These are phyloP conservation scores for Nyssa sinensis DNA, from an alignment of 148 eudicot genomes.

Conservation along the genomic window DNA sequence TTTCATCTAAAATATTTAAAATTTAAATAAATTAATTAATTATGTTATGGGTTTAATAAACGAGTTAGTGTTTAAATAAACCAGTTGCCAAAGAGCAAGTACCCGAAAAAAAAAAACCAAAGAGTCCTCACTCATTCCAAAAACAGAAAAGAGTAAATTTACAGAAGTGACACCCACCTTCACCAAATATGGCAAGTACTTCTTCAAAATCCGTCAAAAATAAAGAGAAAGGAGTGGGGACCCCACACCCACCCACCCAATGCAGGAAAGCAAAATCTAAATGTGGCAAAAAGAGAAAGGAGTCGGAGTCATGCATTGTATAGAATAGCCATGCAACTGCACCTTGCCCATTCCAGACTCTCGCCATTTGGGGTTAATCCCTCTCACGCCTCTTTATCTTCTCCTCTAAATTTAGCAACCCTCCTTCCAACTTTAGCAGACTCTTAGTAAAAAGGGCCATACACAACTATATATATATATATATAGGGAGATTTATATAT, in stretches of 20 bases:
- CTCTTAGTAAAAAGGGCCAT: neutral
- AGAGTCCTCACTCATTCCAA: neutral
- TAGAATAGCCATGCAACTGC: constrained; percentile 65
- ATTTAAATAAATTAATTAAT: too few species aligned
- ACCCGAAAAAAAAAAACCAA: too few species aligned
- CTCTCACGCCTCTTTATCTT: constrained; percentile 36
- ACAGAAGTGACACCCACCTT: neutral
- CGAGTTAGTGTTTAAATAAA: too few species aligned
- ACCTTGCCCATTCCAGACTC: constrained; percentile 67
- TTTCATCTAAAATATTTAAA: too few species aligned
- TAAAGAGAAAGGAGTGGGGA: constrained; percentile 1
- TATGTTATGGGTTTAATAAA: too few species aligned
- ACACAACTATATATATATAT: too few species aligned
- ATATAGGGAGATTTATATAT: neutral
- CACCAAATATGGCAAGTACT: too few species aligned
- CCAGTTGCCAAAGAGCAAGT: too few species aligned
- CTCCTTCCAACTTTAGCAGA: constrained; percentile 29
- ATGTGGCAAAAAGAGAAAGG: constrained; percentile 48
- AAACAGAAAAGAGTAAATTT: neutral
- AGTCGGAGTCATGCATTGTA: constrained; percentile 47
- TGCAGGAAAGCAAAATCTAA: constrained; percentile 21
- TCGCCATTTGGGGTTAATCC: constrained; percentile 46
- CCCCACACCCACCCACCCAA: neutral
- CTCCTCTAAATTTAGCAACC: constrained; percentile 39
- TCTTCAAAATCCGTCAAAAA: neutral